A percentile compares a stretch with the other conserved stretches of the same genome.
Conservation (phyloP, 306 rosid species). For the Leucaena leucocephala region DNA sequence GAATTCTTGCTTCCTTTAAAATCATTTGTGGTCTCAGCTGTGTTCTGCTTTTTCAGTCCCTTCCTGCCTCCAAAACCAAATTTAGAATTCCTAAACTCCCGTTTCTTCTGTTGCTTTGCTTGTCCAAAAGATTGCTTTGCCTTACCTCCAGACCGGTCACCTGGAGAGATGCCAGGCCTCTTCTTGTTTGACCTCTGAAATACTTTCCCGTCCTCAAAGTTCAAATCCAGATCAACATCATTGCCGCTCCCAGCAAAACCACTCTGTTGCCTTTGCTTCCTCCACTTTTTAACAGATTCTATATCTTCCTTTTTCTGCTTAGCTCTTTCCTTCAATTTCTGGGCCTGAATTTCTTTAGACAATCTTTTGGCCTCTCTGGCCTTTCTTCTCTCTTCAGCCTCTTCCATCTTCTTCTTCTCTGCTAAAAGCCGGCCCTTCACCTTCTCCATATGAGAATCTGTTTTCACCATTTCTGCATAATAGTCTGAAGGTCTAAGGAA, state of each 20-base stretch:
- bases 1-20: conserved; percentile 46
- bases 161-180: conserved; percentile 66
- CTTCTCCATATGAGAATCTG: neutral
- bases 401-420: neutral
- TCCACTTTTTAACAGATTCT: conserved; percentile 95
- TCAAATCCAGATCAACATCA: conserved; percentile 48
- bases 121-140: conserved; percentile 48
- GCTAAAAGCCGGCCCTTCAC: neutral
- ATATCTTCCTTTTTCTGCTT: conserved; percentile 89
- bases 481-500: conserved; percentile 84
- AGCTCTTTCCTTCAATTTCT: conserved; percentile 79
- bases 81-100: conserved; percentile 61
- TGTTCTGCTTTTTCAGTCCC: conserved; percentile 67
- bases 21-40: conserved; percentile 65
- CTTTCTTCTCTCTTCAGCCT: conserved; percentile 10
- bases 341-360: conserved; percentile 81
- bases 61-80: conserved; percentile 43
- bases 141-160: conserved; percentile 88
- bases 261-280: conserved; percentile 91
- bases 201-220: conserved; percentile 72
- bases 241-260: conserved; percentile 69
- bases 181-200: conserved; percentile 72
- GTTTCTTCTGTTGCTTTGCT: conserved; percentile 55
- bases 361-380: conserved; percentile 60
- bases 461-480: conserved; percentile 63